Evolutionary conservation across 352 stramenopile species (phyloP), one percentile per base, ranked within the genome.

Genomic region (Phytopythium delawarense): DNA sequence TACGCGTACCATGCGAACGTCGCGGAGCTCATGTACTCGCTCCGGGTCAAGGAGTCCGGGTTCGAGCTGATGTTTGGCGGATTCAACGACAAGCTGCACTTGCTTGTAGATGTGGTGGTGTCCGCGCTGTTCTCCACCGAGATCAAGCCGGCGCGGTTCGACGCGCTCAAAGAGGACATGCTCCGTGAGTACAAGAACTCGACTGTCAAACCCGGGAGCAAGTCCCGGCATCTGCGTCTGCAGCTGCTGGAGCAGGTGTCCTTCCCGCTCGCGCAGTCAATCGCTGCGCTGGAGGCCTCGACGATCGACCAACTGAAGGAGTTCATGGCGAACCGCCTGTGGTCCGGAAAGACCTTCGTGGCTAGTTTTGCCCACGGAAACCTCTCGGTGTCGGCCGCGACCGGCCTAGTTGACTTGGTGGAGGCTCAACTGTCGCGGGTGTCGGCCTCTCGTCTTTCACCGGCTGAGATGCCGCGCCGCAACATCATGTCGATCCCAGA

Each of bases 321-420:
- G 0, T 94, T 84, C 32, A 62, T 83, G 5, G 62, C 67, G 12
- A 74, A 57, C 3, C 58, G 66, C 4, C 59, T 95, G 6, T 95
- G 84, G 84, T 57, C 60, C 49, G 62, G 64, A 16, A 77, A 77
- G 15, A 75, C 69, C 5, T 79, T 77, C 59, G 48, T 93, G 7
- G 71, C 76, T 2, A 84, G 72, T 23, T 86, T 96, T 59, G 84
- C 77, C 5, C 83, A 96, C 52, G 87, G 87, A 23, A 96, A 96
- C 58, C 65, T 94, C 48, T 67, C 76, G 0, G 39, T 63, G 34
- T n/a, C 34, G 4, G 61, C 57, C 9, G 82, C 80, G 2, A 59
- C 51, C 0, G 58, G 77, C 55, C 69, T 86, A 39, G 63, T 79
- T 37, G 23, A 59, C 12, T 66, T 76, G 12, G 64, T 93, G 0